Conservation (phyloP, 2,329 filamentous ascomycete genomes). For the Neurospora sp. region DNA sequence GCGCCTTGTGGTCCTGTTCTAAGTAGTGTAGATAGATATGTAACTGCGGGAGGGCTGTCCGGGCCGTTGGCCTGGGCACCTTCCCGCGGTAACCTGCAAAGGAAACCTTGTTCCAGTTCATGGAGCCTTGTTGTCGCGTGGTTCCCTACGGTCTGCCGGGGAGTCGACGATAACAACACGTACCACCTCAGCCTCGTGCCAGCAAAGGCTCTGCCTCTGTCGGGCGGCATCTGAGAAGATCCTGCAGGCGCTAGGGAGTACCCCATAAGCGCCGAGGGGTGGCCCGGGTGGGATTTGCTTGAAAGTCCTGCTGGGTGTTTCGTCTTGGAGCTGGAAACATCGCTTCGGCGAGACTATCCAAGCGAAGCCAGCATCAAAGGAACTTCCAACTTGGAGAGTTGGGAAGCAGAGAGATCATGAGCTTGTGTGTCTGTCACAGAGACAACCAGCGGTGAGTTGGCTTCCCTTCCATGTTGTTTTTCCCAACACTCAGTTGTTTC, state of each 20-base stretch:
- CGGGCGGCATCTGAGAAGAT: background rate
- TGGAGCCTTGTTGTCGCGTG: background rate
- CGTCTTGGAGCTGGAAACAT: no score
- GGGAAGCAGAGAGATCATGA: background rate
- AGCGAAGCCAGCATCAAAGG: no score
- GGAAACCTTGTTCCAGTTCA: background rate
- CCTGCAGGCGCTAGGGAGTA: background rate
- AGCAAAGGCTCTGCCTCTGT: background rate
- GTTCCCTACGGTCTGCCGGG: background rate
- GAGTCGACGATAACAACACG: background rate
- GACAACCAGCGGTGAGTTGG: background rate
- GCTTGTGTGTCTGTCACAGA: background rate
- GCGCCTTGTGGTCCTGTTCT: no score
- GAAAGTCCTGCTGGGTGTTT: no score
- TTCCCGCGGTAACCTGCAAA: background rate
- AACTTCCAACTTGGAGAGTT: no score
- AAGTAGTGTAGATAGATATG: no score
- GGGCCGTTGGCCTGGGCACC: background rate
- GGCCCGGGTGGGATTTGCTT: background rate
- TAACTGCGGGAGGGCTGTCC: background rate
- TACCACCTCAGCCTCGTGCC: background rate
- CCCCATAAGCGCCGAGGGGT: background rate
- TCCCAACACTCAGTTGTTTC: background rate
- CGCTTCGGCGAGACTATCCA: no score
- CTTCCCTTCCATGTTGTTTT: background rate